Evolutionary conservation across 1,284 basidiomycete species (phyloP).

Genomic region (Cryptococcus floricola): DNA sequence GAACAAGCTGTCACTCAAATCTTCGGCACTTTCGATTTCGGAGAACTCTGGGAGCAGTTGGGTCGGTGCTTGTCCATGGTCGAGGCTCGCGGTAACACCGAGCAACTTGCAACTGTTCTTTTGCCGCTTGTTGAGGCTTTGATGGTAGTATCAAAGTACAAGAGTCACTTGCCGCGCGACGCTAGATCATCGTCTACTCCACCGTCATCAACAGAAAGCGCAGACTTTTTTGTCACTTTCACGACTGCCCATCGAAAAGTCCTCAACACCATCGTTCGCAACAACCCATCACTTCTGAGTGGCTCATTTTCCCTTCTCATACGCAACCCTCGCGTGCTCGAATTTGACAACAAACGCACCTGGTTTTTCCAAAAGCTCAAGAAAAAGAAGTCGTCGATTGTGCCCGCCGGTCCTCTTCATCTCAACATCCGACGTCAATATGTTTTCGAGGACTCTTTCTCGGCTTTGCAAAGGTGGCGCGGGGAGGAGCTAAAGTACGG

Average conservation of each 20-base stretch:
- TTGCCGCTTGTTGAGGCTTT: slow-evolving; percentile 88
- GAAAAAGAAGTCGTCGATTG: slow-evolving; percentile 73
- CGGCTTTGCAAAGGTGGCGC: slow-evolving; percentile 78
- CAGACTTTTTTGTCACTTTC: slow-evolving; percentile 88
- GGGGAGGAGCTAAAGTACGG: slow-evolving; percentile 98
- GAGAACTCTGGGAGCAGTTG: slow-evolving; percentile 76
- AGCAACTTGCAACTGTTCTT: slow-evolving; percentile 83
- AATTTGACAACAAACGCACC: slow-evolving; percentile 99
- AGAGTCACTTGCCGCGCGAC: slow-evolving; percentile 11
- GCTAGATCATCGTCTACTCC: slow-evolving; percentile 53
- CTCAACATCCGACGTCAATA: slow-evolving; percentile 88
- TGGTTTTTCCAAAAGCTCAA: slow-evolving; percentile 97
- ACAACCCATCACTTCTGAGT: slow-evolving; percentile 95
- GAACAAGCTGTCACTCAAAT: slow-evolving; percentile 70
- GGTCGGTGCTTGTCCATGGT: slow-evolving; percentile 79
- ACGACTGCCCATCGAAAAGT: slow-evolving; percentile 93
- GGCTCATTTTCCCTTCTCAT: slow-evolving; percentile 96
- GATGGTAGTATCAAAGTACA: slow-evolving; percentile 97
- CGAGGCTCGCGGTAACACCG: slow-evolving; percentile 71
- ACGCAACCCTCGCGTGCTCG: slow-evolving; percentile 91
- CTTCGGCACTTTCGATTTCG: slow-evolving; percentile 83
- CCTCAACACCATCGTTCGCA: slow-evolving; percentile 94
- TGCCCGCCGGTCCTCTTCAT: slow-evolving; percentile 71
- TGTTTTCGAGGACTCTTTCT: slow-evolving; percentile 97
- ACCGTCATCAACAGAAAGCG: slow-evolving; percentile 58